Evolutionary conservation across 2,329 filamentous ascomycete genomes (phyloP).

Genomic region (Aspergillus tamarii): DNA sequence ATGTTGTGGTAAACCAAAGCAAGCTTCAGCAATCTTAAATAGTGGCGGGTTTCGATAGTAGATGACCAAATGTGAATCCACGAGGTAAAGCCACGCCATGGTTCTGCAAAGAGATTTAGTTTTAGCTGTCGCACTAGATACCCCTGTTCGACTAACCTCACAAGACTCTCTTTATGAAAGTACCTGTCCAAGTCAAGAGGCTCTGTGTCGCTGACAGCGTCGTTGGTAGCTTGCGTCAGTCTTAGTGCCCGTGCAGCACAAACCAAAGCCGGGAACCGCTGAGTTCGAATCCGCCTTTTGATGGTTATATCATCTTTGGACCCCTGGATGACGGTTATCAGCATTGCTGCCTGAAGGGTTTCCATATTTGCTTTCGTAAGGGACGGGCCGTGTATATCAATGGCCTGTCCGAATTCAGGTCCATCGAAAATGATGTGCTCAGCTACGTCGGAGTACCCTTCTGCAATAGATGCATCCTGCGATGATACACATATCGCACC

Average conservation of each 20-base stretch:
- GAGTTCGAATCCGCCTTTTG: background rate
- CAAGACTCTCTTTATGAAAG: background rate
- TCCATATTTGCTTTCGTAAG: background rate
- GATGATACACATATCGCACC: background rate
- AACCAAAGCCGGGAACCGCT: background rate
- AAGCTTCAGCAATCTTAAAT: background rate
- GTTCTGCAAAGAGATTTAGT: background rate
- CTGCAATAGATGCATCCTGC: background rate
- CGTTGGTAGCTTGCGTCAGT: background rate
- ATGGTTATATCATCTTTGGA: background rate
- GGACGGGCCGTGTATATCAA: background rate
- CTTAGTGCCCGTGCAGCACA: background rate
- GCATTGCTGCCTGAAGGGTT: background rate
- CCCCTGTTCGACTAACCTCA: background rate
- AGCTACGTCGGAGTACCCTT: background rate
- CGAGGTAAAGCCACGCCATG: background rate
- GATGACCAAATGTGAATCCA: background rate
- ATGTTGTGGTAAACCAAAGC: background rate
- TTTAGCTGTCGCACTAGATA: fast-evolving
- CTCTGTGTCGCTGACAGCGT: background rate
- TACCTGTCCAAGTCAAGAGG: background rate
- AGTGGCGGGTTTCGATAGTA: background rate
- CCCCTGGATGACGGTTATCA: background rate
- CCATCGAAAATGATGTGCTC: background rate
- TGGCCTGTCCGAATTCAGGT: background rate